phyloP scores from a whole-genome alignment of 257 asterid species.

The Solanum virginianum region DNA sequence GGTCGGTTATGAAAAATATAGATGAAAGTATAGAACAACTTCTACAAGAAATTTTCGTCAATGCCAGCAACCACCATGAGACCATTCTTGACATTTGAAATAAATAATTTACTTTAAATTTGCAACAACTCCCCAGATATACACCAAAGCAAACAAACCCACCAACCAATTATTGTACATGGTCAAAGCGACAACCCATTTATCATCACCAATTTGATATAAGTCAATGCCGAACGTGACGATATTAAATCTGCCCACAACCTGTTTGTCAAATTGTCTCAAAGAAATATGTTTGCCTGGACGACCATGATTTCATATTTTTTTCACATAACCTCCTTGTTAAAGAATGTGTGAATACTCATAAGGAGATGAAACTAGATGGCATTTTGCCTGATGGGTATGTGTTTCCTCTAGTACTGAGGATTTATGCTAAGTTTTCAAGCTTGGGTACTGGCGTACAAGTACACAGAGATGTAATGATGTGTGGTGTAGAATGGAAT shows the following conservation, averaged over 20 bases:
- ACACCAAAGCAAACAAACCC: conserved; percentile 17
- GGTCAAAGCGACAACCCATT: conserved; percentile 6
- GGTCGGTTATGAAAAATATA: neutral
- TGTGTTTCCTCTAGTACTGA: no score
- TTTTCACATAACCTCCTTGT: conserved; percentile 14
- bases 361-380: conserved; percentile 16
- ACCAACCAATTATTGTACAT: conserved; percentile 13
- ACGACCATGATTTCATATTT: conserved; percentile 20
- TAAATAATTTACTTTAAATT: conserved; percentile 16
- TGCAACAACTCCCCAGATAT: conserved; percentile 13
- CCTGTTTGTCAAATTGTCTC: conserved; percentile 23
- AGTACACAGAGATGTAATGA: conserved; percentile 21
- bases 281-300: conserved; percentile 29
- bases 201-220: conserved; percentile 19
- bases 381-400: no score
- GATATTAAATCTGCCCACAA: conserved; percentile 7
- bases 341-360: conserved; percentile 9
- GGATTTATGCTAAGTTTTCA: neutral
- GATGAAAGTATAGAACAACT: conserved; percentile 5
- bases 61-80: neutral
- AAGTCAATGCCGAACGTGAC: conserved; percentile 11
- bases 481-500: conserved; percentile 14
- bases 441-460: conserved; percentile 12
- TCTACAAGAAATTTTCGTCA: neutral
- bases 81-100: neutral